Evolutionary conservation across 2,329 filamentous ascomycete genomes (phyloP).

Genomic region (Nigrospora oryzae): DNA sequence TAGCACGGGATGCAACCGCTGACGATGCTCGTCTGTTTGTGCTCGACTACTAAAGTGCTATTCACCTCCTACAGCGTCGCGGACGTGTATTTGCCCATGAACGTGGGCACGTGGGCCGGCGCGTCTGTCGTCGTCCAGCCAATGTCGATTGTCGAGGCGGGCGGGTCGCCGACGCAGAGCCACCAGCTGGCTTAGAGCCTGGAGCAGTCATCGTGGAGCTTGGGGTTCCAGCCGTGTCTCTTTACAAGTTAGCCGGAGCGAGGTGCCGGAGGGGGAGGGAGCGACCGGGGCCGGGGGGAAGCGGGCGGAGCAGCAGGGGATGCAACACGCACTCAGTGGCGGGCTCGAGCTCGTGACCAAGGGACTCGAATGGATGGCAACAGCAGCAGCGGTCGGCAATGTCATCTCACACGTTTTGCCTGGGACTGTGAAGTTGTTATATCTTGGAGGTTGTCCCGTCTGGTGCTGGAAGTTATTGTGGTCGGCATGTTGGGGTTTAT

Average conservation of each 20-base stretch:
- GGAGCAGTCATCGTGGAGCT: conserved; percentile 7
- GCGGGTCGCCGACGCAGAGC: conserved; percentile 8
- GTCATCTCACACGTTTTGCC: neutral
- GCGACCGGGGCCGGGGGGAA: no score
- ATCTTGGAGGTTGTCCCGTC: conserved; percentile 3
- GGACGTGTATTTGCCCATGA: conserved; percentile 1
- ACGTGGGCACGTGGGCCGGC: neutral
- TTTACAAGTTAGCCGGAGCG: neutral
- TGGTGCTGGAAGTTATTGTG: conserved; percentile 6
- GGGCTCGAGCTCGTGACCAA: no score
- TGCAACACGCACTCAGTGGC: no score
- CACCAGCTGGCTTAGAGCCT: conserved; percentile 5
- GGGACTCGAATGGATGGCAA: no score
- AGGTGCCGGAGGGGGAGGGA: no score
- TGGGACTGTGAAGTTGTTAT: neutral
- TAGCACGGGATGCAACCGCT: conserved; percentile 1
- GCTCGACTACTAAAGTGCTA: neutral
- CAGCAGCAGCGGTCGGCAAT: neutral
- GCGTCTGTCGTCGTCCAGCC: neutral
- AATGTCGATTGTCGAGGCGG: neutral
- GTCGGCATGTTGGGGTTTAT: conserved; percentile 4
- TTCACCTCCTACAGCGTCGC: neutral
- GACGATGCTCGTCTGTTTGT: neutral
- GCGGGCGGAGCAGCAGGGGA: no score
- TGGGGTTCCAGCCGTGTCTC: conserved; percentile 5